phyloP scores from a whole-genome alignment of 768 basidiomycete genomes.

The Mycena crocata region DNA sequence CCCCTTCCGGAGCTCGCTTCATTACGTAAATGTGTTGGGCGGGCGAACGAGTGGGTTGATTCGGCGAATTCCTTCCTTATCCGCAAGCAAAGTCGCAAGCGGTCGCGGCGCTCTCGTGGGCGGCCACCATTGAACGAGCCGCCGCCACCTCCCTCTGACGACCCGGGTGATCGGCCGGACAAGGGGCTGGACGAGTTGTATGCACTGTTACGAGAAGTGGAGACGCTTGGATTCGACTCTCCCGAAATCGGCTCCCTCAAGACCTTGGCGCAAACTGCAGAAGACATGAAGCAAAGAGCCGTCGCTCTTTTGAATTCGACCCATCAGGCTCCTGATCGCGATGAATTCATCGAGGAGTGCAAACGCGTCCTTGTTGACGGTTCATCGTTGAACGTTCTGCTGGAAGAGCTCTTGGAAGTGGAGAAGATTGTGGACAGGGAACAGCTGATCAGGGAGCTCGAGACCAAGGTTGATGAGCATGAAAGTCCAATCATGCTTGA shows the following conservation, averaged over 20 bases:
- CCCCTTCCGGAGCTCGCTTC: conserved; percentile 76
- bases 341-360: conserved; percentile 74
- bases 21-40: conserved; percentile 82
- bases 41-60: conserved; percentile 92
- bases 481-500: conserved; percentile 71
- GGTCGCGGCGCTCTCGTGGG: conserved; percentile 72
- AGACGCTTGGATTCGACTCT: conserved; percentile 85
- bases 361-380: conserved; percentile 76
- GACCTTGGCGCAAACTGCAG: conserved; percentile 68
- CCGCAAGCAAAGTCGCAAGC: conserved; percentile 84
- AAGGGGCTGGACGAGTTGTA: conserved; percentile 78
- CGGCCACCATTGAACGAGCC: conserved; percentile 59
- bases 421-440: conserved; percentile 86
- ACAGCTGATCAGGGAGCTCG: conserved; percentile 80
- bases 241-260: conserved; percentile 75
- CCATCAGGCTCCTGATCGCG: conserved; percentile 56
- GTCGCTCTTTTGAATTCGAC: conserved; percentile 59
- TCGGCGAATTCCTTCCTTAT: conserved; percentile 81
- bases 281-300: conserved; percentile 72
- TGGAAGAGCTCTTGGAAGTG: conserved; percentile 83
- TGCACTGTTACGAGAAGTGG: conserved; percentile 75
- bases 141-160: conserved; percentile 50
- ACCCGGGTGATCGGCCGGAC: conserved; percentile 77
- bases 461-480: conserved; percentile 76
- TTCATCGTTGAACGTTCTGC: conserved; percentile 82